These are phyloP conservation scores for Sugiyamaella pinicola DNA, from an alignment of 1,139 yeast species.

Conservation along the genomic window DNA sequence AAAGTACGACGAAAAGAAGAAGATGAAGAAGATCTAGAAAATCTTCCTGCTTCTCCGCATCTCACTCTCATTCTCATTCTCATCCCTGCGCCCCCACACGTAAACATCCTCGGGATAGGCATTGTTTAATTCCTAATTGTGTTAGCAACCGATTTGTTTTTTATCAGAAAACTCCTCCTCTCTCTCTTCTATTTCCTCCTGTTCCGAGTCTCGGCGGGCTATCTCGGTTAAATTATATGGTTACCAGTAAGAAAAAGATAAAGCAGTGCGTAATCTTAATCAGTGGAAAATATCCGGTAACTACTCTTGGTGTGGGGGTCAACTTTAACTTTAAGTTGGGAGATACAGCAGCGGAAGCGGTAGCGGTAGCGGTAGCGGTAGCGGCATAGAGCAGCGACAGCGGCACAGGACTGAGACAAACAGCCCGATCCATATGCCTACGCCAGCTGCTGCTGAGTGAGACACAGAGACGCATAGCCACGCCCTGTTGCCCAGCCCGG, in stretches of 20 bases:
- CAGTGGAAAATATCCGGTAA: not conserved
- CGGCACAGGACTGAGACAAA: too few relatives aligned
- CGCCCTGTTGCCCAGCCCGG: too few relatives aligned
- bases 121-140: not conserved
- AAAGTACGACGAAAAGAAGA: conserved; percentile 8
- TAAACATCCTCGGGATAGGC: conserved; percentile 4
- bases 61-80: not conserved
- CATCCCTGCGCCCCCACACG: conserved; percentile 4
- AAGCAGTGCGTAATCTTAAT: not conserved
- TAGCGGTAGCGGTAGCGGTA: too few relatives aligned
- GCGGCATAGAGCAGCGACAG: too few relatives aligned
- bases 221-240: too few relatives aligned
- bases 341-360: not conserved
- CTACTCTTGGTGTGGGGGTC: conserved; percentile 1
- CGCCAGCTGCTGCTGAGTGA: too few relatives aligned
- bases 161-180: not conserved
- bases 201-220: conserved; percentile 2
- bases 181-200: not conserved
- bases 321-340: not conserved
- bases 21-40: not conserved
- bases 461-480: too few relatives aligned
- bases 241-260: too few relatives aligned
- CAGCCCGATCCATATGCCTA: too few relatives aligned
- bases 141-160: not conserved
- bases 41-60: not conserved